Evolutionary conservation across 352 stramenopile genomes (phyloP).

Genomic region (Pythium volutum): DNA sequence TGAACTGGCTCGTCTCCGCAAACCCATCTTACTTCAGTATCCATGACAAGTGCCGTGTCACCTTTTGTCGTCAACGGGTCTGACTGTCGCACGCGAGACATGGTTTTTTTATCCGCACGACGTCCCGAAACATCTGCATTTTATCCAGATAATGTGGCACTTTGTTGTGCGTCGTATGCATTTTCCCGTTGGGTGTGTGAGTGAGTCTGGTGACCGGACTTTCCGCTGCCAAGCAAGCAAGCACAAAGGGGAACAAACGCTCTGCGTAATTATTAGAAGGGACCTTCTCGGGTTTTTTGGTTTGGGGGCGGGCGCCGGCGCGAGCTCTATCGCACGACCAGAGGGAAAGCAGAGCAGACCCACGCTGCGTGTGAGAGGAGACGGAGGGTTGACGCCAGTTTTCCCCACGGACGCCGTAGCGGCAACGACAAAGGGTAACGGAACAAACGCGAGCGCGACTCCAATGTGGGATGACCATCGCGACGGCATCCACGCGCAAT

Average conservation of each 20-base stretch:
- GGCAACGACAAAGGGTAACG: not conserved
- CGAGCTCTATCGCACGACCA: too few species aligned
- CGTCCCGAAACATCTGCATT: slow-evolving; percentile 7
- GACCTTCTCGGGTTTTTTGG: too few species aligned
- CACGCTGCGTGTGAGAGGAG: not conserved
- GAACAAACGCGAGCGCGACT: not conserved
- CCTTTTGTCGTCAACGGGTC: not conserved
- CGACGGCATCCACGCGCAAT: slow-evolving; percentile 20
- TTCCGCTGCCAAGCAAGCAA: not conserved
- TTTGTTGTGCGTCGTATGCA: slow-evolving; percentile 4
- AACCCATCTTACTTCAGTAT: slow-evolving; percentile 10
- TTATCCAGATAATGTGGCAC: slow-evolving; percentile 3
- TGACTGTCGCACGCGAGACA: not conserved
- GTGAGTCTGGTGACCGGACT: not conserved
- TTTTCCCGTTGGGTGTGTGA: not conserved
- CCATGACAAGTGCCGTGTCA: not conserved
- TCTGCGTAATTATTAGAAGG: too few species aligned
- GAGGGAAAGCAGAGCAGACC: slow-evolving; percentile 7
- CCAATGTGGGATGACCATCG: slow-evolving; percentile 22
- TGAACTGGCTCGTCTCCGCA: slow-evolving; percentile 4
- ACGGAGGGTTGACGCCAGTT: too few species aligned
- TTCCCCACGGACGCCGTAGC: too few species aligned
- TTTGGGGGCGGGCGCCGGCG: too few species aligned
- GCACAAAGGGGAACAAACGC: too few species aligned
- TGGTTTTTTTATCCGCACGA: too few species aligned